These are phyloP conservation scores for Panicum virgatum DNA, from an alignment of 202 grass and related monocot species.

Conservation along the genomic window DNA sequence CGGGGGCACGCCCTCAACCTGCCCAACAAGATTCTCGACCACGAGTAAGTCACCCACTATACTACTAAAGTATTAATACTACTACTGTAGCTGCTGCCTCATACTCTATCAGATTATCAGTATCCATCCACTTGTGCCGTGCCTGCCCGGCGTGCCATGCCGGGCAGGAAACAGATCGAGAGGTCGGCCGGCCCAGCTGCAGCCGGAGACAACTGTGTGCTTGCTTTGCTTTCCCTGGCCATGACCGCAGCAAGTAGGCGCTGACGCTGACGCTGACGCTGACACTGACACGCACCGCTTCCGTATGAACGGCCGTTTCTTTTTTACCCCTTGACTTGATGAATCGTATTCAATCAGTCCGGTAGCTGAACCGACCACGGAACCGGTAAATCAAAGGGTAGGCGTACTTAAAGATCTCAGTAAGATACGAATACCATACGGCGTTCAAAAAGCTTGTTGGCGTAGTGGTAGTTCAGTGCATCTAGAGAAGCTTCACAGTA, in stretches of 20 bases:
- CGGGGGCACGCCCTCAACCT: conserved; percentile 48
- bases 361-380: conserved; percentile 39
- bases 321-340: not conserved
- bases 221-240: not conserved
- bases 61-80: not conserved
- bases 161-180: not conserved
- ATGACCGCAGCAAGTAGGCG: not conserved
- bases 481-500: too few relatives aligned
- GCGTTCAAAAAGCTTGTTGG: too few relatives aligned
- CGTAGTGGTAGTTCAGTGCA: not conserved
- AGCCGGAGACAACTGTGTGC: not conserved
- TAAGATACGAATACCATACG: not conserved
- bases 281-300: too few relatives aligned
- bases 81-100: not conserved
- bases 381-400: too few relatives aligned
- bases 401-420: not conserved
- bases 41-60: conserved; percentile 58
- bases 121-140: not conserved
- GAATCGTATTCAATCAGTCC: conserved; percentile 11
- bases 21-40: conserved; percentile 73
- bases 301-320: not conserved
- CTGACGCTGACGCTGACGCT: too few relatives aligned
- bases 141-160: not conserved
- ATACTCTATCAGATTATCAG: not conserved
- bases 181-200: not conserved